Base-by-base conservation (phyloP, 768 basidiomycete species). In the Gautieria morchelliformis region DNA sequence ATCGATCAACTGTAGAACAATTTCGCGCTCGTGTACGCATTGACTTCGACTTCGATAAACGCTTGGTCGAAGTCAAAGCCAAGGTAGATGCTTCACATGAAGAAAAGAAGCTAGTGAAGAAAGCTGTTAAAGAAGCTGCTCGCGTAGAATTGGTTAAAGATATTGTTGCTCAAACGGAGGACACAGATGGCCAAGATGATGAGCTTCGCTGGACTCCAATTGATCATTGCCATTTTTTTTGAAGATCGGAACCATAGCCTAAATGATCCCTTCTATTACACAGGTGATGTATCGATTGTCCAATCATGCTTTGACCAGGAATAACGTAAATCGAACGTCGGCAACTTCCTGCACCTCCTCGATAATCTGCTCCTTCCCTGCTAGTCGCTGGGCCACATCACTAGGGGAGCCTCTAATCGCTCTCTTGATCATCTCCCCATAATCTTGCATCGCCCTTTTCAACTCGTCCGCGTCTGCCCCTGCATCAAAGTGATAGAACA, bases 21-120 rank as follows among this genome's bases (percentile, higher is more conserved):
- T n/a, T n/a, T n/a, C n/a, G n/a, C n/a, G 96, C 98, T 53, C 89
- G 92, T 46, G 85, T 85, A 5, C 84, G 89, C 59, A 98, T 99
- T 70, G 89, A 89, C 0, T 74, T 82, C 66, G 95, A 99, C 72
- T 99, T 99, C 72, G 87, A 93, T 65, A 74, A 87, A 65, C 88
- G 96, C 27, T 71, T 98, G 11, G 82, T 83, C 33, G 89, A 93
- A 63, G 82, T 97, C 52, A 83, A 82, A 62, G 82, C 79, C 30
- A 84, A 81, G 62, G 91, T 94, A 68, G 72, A 75, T 10, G 74
- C 79, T 0, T 70, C 79, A 24, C 81, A 88, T 12, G 81, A 82
- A 33, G 78, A 85, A 69, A 86, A 85, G 71, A 93, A 89, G 64
- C 79, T 84, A 9, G 80, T 84, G 60, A 89, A 86, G 69, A 88